Conservation (phyloP, 1,284 basidiomycete species). For the Stygiomarasmius scandens region DNA sequence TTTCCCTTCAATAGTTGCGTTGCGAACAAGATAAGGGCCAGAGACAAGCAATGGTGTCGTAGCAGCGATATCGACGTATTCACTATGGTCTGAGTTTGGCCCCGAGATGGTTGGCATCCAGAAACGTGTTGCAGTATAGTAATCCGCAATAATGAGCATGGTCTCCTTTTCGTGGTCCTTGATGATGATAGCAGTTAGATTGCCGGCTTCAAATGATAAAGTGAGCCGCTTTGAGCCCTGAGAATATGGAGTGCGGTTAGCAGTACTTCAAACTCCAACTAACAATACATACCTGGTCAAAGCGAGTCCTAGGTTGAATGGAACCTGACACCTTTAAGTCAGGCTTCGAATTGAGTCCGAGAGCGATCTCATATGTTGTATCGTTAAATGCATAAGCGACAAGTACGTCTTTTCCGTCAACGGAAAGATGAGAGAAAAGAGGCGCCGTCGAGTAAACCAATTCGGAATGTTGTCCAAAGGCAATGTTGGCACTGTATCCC, state of each 20-base stretch:
- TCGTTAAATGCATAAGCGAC: background rate
- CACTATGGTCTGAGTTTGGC: background rate
- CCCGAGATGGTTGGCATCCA: constrained; percentile 3
- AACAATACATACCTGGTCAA: background rate
- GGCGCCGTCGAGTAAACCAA: background rate
- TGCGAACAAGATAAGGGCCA: constrained; percentile 53
- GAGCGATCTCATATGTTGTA: constrained; percentile 1
- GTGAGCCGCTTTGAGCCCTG: background rate
- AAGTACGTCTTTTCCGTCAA: background rate
- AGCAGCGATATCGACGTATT: background rate
- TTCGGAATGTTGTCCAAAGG: background rate
- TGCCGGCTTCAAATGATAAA: background rate
- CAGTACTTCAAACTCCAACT: too few relatives aligned
- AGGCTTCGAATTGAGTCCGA: background rate
- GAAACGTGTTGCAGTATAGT: background rate
- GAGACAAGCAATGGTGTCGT: constrained; percentile 39
- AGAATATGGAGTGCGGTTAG: too few relatives aligned
- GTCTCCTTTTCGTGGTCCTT: background rate
- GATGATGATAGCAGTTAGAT: background rate
- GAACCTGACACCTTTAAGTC: background rate
- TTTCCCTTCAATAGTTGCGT: constrained; percentile 36
- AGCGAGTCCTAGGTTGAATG: background rate
- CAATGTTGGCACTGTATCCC: background rate
- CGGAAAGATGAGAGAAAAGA: background rate
- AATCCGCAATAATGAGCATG: background rate